Evolutionary conservation across 1,139 yeast genomes (phyloP), one percentile per base, ranked within the genome.

Genomic region (Sugiyamaella grinbergsii): DNA sequence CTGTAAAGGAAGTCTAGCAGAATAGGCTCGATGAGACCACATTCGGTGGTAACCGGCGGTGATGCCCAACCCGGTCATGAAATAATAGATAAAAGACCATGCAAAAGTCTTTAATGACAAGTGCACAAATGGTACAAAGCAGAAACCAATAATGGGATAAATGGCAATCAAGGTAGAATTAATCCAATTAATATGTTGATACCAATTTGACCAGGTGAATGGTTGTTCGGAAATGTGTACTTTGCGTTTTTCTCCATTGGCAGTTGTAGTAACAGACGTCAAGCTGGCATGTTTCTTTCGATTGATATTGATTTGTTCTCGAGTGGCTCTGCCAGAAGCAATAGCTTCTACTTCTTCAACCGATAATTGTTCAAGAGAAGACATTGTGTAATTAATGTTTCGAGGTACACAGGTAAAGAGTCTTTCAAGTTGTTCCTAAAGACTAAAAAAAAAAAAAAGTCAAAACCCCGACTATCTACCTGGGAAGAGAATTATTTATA

Each of bases 21-120:
- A 79, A 71, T 87, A 93, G 19, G 97, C 77, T 65, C 93, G 83
- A 74, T 93, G 98, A 32, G 98, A 79, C 84, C 85, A 88, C 62
- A 84, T 71, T 63, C 96, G 79, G 66, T 88, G 95, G 72, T 88
- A 88, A 38, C 95, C 96, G n/a, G 95, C 98, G 34, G 98, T 93
- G 68, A 93, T 90, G 46, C 97, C 91, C 36, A 89, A 61, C 60
- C 98, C 98, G 56, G 91, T 82, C 58, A 83, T 67, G 39, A 74
- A 69, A 71, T 90, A 93, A 62, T 86, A 76, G 39, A 77, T 51
- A 40, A 88, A 57, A 0, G 90, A 81, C 64, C 87, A 78, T 2
- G 76, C 54, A 2, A 79, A 67, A 3, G 96, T 86, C 69, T 83
- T 80, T 62, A 66, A 60, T 52, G 77, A 77, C 50, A 93, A 80